Percentiles rank a stretch among this genome's conserved stretches.
phyloP scores from a whole-genome alignment of 2,329 filamentous ascomycete genomes.

The Metarhizium sp. region DNA sequence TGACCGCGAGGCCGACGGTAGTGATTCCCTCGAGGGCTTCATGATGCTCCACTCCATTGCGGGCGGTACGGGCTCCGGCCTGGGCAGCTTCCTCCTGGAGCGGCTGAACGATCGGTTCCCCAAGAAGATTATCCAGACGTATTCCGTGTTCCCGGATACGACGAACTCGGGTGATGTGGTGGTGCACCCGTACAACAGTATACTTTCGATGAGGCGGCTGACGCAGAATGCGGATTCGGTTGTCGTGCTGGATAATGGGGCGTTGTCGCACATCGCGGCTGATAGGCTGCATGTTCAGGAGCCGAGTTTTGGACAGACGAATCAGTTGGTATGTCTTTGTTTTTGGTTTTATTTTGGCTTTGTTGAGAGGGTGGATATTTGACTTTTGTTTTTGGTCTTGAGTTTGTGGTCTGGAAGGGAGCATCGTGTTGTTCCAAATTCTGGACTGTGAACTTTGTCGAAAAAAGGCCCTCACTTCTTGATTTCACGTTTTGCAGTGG shows the following conservation, averaged over 20 bases:
- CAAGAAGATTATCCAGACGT: constrained; percentile 98
- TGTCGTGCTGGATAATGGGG: constrained; percentile 93
- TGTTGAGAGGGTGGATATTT: not conserved
- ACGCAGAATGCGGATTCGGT: constrained; percentile 97
- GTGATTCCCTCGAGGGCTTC: constrained; percentile 95
- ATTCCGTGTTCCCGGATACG: constrained; percentile 95
- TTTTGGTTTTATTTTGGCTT: not conserved
- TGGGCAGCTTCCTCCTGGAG: constrained; percentile 91
- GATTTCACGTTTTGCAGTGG: too few species aligned
- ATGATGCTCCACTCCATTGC: constrained; percentile 99
- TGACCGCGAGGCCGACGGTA: constrained; percentile 94
- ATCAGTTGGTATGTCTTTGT: constrained; percentile 60
- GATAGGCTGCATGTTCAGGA: constrained; percentile 92
- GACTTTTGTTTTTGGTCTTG: too few species aligned
- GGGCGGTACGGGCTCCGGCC: constrained; percentile 89
- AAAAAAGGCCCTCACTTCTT: too few species aligned
- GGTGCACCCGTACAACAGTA: constrained; percentile 95
- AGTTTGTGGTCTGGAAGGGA: not conserved
- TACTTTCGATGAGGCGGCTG: constrained; percentile 81
- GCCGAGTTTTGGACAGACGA: constrained; percentile 94
- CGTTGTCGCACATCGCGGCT: constrained; percentile 84
- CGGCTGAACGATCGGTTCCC: constrained; percentile 94
- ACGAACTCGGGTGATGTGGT: constrained; percentile 83
- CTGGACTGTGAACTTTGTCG: too few species aligned
- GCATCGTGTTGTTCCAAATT: not conserved